Evolutionary conservation across 2,329 filamentous ascomycete genomes (phyloP), one percentile per base, ranked within the genome.

Genomic region (Trichoderma sp.): DNA sequence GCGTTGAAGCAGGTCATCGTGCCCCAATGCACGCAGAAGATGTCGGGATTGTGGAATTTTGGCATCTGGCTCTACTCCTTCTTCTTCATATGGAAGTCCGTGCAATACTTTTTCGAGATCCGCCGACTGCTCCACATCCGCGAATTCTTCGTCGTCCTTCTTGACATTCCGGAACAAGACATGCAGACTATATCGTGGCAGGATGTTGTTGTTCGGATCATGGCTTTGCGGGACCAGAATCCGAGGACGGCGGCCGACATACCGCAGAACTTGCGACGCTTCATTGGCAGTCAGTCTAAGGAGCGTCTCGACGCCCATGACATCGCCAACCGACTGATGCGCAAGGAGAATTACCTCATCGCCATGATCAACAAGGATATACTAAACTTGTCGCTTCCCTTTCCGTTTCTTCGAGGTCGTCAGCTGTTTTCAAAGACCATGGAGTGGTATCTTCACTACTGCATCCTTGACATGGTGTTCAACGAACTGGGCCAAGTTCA

Each of bases 291-390:
- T 68, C 93, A 96, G 76, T 96, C 93, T 25, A 97, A 97, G 77
- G 93, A 98, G 79, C 87, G 94, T 70, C 89, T 99, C 73, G 95
- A 97, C 78, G 95, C 95, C 12, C 93, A 97, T 74, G 95, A 97
- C 75, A 98, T 99, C 77, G 95, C 95, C 7, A 99, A 98, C 76
- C 89, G 95, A 35, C 81, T 99, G 54, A 98, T 99, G 95, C 90
- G 95, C 68, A 91, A 92, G 75, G 94, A 97, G 70, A 99, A 99
- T 75, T 99, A 97, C 74, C 87, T 97, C 70, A 97, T 99, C 74
- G 95, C 95, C 5, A 84, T 99, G 74, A 93, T 98, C 81, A 99
- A 99, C 83, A 98, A 99, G 78, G 95, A 98, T 70, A 88, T 98
- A 42, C 80, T 99, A 50, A 90, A 99, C 75, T 83, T 98, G 54